Evolutionary conservation across 495 filamentous ascomycete species (phyloP).

Genomic region (Staphylotrichum tortipilum): DNA sequence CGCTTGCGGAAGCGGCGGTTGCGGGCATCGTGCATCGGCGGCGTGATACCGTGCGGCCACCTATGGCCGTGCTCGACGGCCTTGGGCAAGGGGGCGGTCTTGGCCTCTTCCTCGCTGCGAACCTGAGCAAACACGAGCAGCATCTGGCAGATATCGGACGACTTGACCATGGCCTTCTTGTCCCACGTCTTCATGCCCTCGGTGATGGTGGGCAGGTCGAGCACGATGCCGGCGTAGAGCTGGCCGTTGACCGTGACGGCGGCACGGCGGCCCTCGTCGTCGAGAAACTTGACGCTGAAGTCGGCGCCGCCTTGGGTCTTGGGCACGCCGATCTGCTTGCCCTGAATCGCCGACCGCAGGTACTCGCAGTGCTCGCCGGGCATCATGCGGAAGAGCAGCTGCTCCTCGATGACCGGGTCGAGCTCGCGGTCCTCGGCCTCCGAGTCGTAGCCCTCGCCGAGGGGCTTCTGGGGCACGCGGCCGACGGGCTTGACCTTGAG

Average conservation of each 20-base stretch:
- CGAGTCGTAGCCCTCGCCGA: conserved; percentile 91
- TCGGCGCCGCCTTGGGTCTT: conserved; percentile 55
- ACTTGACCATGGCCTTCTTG: conserved; percentile 83
- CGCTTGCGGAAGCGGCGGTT: conserved; percentile 81
- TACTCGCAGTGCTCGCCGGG: conserved; percentile 80
- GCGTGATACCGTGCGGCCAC: conserved; percentile 87
- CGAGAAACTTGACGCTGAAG: conserved; percentile 70
- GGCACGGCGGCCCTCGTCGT: conserved; percentile 63
- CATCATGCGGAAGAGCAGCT: conserved; percentile 81
- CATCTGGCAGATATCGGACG: conserved; percentile 93
- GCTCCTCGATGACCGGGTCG: conserved; percentile 79
- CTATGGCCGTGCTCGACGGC: conserved; percentile 58
- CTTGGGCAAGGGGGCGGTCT: conserved; percentile 51
- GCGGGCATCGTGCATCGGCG: conserved; percentile 78
- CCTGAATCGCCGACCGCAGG: conserved; percentile 58
- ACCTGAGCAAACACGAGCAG: conserved; percentile 69
- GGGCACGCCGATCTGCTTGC: conserved; percentile 61
- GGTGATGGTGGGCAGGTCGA: conserved; percentile 85
- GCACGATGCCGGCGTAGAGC: conserved; percentile 69
- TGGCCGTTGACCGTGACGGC: conserved; percentile 59
- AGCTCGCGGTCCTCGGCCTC: conserved; percentile 83
- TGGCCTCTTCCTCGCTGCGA: conserved; percentile 64
- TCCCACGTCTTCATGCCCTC: conserved; percentile 98
- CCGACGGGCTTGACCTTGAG: conserved; percentile 34
- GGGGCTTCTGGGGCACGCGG: conserved; percentile 54